These are phyloP conservation scores for Syzygium aqueum DNA, from an alignment of 345 rosid species.

Conservation along the genomic window DNA sequence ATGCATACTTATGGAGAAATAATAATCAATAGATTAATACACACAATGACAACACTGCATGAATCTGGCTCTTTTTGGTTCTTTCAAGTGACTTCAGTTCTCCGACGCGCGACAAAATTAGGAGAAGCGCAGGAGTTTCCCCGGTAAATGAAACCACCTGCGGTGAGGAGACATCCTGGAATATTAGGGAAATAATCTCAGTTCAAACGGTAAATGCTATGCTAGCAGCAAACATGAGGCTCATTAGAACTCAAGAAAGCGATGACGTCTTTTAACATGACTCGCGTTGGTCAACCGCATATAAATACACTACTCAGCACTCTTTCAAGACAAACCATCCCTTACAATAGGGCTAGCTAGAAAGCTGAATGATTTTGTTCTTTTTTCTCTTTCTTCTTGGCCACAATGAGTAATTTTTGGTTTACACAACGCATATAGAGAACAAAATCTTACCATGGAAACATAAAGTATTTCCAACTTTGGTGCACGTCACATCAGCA, in stretches of 20 bases:
- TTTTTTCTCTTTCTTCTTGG: neutral
- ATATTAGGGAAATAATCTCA: neutral
- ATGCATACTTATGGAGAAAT: neutral
- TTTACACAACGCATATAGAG: neutral
- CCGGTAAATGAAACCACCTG: neutral
- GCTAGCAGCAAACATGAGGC: neutral
- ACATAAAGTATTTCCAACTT: neutral
- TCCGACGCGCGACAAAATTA: neutral
- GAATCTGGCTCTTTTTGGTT: neutral
- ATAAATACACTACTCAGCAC: neutral
- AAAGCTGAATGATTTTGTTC: neutral
- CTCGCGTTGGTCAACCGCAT: neutral
- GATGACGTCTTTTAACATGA: accelerated
- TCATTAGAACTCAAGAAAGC: neutral
- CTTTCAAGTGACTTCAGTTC: neutral
- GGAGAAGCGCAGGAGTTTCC: neutral
- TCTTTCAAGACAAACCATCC: neutral
- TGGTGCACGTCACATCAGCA: neutral
- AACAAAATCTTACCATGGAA: neutral
- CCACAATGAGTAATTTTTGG: neutral
- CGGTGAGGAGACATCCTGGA: neutral
- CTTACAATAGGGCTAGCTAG: neutral
- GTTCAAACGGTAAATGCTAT: neutral
- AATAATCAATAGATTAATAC: neutral
- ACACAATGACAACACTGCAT: neutral